Percentiles rank a stretch among this genome's conserved stretches.
These are phyloP conservation scores for Opeltia flavorubescens DNA, from an alignment of 495 filamentous ascomycete species.

Conservation along the genomic window DNA sequence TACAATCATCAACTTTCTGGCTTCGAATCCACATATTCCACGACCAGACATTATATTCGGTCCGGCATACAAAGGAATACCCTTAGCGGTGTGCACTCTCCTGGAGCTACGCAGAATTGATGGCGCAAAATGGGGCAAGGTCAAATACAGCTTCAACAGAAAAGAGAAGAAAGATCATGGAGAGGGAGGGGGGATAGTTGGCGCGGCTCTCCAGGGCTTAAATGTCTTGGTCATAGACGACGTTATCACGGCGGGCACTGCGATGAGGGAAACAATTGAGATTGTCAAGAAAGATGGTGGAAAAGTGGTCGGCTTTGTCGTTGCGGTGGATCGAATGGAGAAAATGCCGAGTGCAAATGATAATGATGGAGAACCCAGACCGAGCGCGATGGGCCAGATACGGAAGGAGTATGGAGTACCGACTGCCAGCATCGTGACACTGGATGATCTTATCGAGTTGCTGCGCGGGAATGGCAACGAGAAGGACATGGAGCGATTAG, in stretches of 20 bases:
- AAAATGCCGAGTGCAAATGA: conserved; percentile 44
- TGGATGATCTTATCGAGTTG: conserved; percentile 67
- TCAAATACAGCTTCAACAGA: conserved; percentile 80
- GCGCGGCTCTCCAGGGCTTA: conserved; percentile 70
- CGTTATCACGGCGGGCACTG: conserved; percentile 89
- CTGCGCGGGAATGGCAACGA: conserved; percentile 33
- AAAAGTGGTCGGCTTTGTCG: conserved; percentile 65
- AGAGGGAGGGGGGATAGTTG: conserved; percentile 84
- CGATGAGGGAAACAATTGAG: conserved; percentile 76
- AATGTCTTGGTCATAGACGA: conserved; percentile 83
- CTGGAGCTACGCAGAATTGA: conserved; percentile 55
- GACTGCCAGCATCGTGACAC: conserved; percentile 33
- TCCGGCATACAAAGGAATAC: conserved; percentile 93
- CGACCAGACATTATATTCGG: conserved; percentile 38
- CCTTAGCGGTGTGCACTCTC: conserved; percentile 59
- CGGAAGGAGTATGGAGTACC: conserved; percentile 46
- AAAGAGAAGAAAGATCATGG: conserved; percentile 93
- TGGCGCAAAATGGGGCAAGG: conserved; percentile 31
- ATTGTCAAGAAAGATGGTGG: conserved; percentile 75
- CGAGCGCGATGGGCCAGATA: conserved; percentile 69
- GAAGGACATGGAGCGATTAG: conserved; percentile 53
- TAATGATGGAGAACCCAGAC: conserved; percentile 35
- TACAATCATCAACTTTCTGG: conserved; percentile 23
- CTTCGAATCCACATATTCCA: conserved; percentile 4
- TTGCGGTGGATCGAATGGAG: conserved; percentile 82